Conservation (phyloP, 106 monocot genomes). For the Cymbidium sinense region DNA sequence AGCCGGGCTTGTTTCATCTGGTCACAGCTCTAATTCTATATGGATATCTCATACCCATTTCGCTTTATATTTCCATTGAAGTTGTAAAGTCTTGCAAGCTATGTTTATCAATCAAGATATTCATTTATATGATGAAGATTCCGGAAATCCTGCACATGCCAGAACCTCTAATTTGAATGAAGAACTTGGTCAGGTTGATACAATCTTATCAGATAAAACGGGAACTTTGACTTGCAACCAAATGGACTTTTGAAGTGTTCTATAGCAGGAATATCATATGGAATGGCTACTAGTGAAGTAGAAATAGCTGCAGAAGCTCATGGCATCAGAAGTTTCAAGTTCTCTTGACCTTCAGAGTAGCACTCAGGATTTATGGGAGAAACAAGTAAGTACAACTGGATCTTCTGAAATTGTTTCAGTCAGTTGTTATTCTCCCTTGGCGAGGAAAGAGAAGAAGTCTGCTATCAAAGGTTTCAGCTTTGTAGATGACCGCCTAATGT, state of each 20-base stretch:
- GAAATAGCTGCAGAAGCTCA: conserved; percentile 88
- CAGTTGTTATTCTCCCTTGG: conserved; percentile 17
- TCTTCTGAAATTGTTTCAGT: conserved; percentile 50
- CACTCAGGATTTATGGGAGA: conserved; percentile 25
- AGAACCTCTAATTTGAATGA: conserved; percentile 94
- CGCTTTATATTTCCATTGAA: conserved; percentile 94
- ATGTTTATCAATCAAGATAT: conserved; percentile 93
- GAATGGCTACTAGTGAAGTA: conserved; percentile 74
- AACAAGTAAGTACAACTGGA: conserved; percentile 15
- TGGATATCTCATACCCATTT: conserved; percentile 95
- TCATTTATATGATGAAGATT: conserved; percentile 85
- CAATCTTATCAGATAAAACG: conserved; percentile 88
- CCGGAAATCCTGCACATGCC: conserved; percentile 71
- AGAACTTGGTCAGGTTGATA: conserved; percentile 94
- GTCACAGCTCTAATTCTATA: conserved; percentile 90
- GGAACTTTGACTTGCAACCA: conserved; percentile 98
- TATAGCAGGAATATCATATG: conserved; percentile 86
- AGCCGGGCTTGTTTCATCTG: conserved; percentile 63
- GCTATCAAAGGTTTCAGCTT: conserved; percentile 79
- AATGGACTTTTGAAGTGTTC: conserved; percentile 99
- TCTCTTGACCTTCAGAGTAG: conserved; percentile 8
- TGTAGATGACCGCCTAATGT: conserved; percentile 77
- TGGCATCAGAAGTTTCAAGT: conserved; percentile 48
- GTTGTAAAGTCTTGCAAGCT: conserved; percentile 87
- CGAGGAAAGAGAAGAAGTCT: conserved; percentile 30